These are phyloP conservation scores for Schrenkiella parvula DNA, from an alignment of 345 rosid genomes.

Conservation along the genomic window DNA sequence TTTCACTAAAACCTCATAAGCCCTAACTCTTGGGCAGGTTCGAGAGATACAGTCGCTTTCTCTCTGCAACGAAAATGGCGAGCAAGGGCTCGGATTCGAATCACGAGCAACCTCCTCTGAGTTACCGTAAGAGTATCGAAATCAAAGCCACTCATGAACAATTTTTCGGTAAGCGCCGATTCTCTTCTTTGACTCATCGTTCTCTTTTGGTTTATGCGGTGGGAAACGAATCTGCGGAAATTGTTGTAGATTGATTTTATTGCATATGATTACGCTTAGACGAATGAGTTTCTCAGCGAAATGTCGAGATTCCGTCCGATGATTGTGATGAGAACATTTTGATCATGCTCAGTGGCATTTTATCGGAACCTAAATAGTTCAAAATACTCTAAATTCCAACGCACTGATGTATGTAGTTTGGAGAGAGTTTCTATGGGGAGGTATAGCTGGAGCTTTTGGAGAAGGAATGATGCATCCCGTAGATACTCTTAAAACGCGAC, in stretches of 20 bases:
- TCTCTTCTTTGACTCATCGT: background rate
- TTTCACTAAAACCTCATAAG: conserved; percentile 28
- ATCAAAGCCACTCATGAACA: conserved; percentile 26
- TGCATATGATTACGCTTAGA: conserved; percentile 2
- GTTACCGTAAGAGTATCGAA: conserved; percentile 23
- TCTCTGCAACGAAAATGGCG: conserved; percentile 33
- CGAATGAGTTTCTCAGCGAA: background rate
- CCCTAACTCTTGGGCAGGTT: conserved; percentile 32
- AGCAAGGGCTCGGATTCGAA: conserved; percentile 25
- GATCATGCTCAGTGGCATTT: background rate
- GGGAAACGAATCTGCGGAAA: background rate
- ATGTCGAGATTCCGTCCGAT: background rate
- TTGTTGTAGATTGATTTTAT: background rate
- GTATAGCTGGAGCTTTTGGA: conserved; percentile 84
- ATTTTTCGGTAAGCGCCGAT: conserved; percentile 41
- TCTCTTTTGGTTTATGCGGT: background rate
- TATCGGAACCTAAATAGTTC: background rate
- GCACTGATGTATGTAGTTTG: conserved; percentile 46
- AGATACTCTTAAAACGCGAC: conserved; percentile 81
- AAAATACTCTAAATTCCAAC: conserved; percentile 8
- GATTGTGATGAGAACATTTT: background rate
- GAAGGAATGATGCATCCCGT: conserved; percentile 97
- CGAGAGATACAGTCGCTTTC: background rate
- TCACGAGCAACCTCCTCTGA: conserved; percentile 7
- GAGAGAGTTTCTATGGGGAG: conserved; percentile 95